Base-by-base conservation (phyloP, 306 rosid species). In the Crataegus laevigata region DNA sequence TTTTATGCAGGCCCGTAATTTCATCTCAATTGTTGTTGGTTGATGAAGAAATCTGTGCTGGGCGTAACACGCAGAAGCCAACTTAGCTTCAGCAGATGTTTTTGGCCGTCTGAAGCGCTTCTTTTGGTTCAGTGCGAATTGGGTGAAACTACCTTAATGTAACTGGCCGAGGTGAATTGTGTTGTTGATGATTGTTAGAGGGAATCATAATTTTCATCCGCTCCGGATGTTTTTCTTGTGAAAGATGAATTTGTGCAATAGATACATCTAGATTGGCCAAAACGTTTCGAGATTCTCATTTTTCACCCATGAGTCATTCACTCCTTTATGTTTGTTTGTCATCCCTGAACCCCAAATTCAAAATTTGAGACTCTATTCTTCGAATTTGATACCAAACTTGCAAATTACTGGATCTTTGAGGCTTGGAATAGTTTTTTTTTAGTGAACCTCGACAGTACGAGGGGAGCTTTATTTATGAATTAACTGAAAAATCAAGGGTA, bases 21-120 rank as follows among this genome's bases (percentile, higher is more conserved):
- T 88, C 96, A 52, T 90, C 97, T 47, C 98, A 94, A 67, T 81
- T 94, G 86, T 89, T 94, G 54, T 78, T 94, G 89, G 98, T 94
- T 54, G 98, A 91, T 72, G 98, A 94, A 88, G 96, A 91, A 15
- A 91, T 94, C 70, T 94, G 98, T 32, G 98, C 97, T 21, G 98
- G 98, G 47, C 93, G 89, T 6, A 94, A 94, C 55, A 91, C 91
- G 96, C 78, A 96, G 75, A 94, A 91, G 80, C 98, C 97, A 54
- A 87, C 30, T 25, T 94, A 90, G 85, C 22, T 36, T 55, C 55
- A 13, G 52, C 25, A 0, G 9, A 61, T 54, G n/a, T 57, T 32
- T 65, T 63, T 40, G 57, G 54, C 59, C 1, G 1, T 52, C 15
- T 24, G 78, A 73, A 58, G 60, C 13, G 73, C 74, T 51, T 64